Conservation (phyloP, 768 basidiomycete genomes). For the Rhodotorula sphaerocarpa region DNA sequence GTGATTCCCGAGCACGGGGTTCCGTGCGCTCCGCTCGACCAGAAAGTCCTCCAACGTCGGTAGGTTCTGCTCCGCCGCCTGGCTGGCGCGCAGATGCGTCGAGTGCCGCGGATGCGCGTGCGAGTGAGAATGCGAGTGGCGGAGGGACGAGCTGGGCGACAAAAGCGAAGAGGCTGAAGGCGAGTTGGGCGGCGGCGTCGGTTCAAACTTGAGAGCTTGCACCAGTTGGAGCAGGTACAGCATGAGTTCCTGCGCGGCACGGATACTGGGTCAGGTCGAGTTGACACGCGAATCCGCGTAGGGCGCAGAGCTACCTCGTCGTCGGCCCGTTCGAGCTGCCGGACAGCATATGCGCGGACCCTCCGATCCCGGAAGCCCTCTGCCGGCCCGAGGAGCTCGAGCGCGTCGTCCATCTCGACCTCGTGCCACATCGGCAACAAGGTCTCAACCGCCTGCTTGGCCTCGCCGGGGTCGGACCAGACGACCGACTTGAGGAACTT, state of each 20-base stretch:
- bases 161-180: slow-evolving; percentile 25
- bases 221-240: slow-evolving; percentile 91
- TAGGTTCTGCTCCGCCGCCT: slow-evolving; percentile 54
- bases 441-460: slow-evolving; percentile 95
- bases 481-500: slow-evolving; percentile 97
- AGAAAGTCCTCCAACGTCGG: slow-evolving; percentile 90
- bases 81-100: slow-evolving; percentile 48
- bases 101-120: slow-evolving; percentile 17
- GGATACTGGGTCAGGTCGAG: too few species aligned
- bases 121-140: neutral
- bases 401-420: slow-evolving; percentile 90
- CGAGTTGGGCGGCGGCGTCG: slow-evolving; percentile 51
- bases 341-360: slow-evolving; percentile 88
- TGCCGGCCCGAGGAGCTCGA: slow-evolving; percentile 83
- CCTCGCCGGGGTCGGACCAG: slow-evolving; percentile 91
- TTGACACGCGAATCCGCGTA: too few species aligned
- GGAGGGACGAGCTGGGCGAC: slow-evolving; percentile 48
- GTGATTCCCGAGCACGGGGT: slow-evolving; percentile 76
- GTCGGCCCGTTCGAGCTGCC: slow-evolving; percentile 78
- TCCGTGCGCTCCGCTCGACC: slow-evolving; percentile 71
- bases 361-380: slow-evolving; percentile 63
- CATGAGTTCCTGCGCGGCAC: slow-evolving; percentile 74
- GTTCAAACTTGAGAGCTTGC: slow-evolving; percentile 92
- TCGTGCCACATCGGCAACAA: slow-evolving; percentile 93
- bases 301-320: too few species aligned